These are phyloP conservation scores for Globisporangium heterothallicum DNA, from an alignment of 352 stramenopile genomes.

Conservation along the genomic window DNA sequence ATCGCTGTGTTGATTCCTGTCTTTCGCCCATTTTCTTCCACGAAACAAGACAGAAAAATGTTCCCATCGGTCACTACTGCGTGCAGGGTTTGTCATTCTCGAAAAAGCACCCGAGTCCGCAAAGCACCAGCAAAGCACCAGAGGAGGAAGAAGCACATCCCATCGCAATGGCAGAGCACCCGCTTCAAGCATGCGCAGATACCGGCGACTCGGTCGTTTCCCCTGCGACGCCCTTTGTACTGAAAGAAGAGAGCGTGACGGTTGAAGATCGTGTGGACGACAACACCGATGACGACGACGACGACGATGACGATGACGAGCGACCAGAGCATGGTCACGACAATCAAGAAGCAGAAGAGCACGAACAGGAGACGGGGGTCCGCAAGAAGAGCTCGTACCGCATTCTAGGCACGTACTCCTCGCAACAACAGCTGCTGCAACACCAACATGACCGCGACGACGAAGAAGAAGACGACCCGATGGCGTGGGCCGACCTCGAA, in stretches of 20 bases:
- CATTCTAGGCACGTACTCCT: constrained; percentile 19
- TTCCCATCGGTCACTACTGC: too few relatives aligned
- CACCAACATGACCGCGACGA: constrained; percentile 3
- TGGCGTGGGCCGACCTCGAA: constrained; percentile 43
- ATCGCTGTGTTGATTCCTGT: too few relatives aligned
- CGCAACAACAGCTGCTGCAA: not conserved
- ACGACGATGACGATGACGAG: not conserved
- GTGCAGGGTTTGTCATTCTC: too few relatives aligned
- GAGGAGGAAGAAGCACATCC: not conserved
- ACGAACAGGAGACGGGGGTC: too few relatives aligned
- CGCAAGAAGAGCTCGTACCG: constrained; percentile 19
- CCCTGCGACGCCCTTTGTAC: not conserved
- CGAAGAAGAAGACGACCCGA: constrained; percentile 25
- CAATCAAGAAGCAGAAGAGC: too few relatives aligned
- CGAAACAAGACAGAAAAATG: too few relatives aligned
- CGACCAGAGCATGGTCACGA: not conserved
- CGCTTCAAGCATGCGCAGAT: not conserved
- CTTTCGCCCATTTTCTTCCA: too few relatives aligned
- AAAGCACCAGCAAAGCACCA: not conserved
- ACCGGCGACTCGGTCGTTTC: not conserved
- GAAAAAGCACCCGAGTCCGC: too few relatives aligned
- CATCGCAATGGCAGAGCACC: not conserved
- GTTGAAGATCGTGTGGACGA: not conserved
- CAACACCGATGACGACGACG: not conserved
- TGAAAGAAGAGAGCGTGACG: not conserved